These are phyloP conservation scores for Petunia hybrid DNA, from an alignment of 305 asterid species.

Conservation along the genomic window DNA sequence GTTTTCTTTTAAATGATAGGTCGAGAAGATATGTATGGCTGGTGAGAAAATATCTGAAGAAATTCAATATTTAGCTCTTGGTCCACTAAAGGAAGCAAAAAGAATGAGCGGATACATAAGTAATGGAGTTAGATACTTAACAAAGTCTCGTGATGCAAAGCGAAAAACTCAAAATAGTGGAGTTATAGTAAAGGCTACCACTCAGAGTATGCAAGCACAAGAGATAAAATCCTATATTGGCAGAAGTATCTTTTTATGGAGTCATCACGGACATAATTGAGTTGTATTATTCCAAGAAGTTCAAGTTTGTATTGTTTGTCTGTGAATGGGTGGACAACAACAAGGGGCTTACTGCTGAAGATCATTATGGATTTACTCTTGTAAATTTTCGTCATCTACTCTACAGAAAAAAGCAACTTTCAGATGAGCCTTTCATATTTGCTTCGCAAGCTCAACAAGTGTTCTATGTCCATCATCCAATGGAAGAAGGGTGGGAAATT, in stretches of 20 bases:
- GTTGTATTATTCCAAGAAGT: neutral
- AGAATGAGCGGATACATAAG: too few relatives aligned
- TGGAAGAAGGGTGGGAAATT: too few relatives aligned
- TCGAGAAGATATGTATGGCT: neutral
- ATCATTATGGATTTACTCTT: neutral
- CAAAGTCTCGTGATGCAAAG: neutral
- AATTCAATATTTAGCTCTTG: too few relatives aligned
- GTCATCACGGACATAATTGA: neutral
- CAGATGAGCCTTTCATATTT: too few relatives aligned
- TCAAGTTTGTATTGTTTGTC: neutral
- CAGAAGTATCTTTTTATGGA: neutral
- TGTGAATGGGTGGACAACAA: neutral
- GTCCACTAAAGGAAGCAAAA: neutral
- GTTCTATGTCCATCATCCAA: too few relatives aligned
- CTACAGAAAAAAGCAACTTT: too few relatives aligned
- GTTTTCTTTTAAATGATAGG: too few relatives aligned
- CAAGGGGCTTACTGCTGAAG: neutral
- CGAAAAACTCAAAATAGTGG: neutral
- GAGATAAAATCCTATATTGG: neutral
- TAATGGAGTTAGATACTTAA: neutral
- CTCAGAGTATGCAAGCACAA: neutral
- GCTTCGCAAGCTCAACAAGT: too few relatives aligned
- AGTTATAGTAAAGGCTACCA: neutral
- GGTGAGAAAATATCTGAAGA: too few relatives aligned
- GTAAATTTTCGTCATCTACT: neutral